These are phyloP conservation scores for Arxiozyma slooffiae DNA, from an alignment of 1,139 yeast species.

Conservation along the genomic window DNA sequence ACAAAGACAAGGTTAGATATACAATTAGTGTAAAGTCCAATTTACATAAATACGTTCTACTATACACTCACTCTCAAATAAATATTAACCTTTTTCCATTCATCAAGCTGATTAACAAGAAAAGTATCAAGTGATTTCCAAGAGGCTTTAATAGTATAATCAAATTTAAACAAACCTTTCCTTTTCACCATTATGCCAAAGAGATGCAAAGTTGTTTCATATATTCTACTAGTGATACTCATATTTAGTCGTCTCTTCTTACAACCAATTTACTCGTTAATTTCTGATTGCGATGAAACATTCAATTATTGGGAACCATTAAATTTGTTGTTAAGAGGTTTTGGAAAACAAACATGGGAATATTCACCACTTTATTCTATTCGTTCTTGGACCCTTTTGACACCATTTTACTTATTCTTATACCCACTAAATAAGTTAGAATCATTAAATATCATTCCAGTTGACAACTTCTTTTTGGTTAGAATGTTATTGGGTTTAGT, in stretches of 20 bases:
- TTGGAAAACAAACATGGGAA: conserved; percentile 95
- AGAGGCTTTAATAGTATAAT: neutral
- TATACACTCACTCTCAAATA: neutral
- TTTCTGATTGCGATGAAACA: conserved; percentile 80
- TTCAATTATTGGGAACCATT: conserved; percentile 93
- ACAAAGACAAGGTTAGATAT: too few species aligned
- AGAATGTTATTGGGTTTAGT: conserved; percentile 45
- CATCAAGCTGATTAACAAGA: neutral
- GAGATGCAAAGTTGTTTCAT: neutral
- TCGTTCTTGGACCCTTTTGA: conserved; percentile 68
- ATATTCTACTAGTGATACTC: conserved; percentile 10
- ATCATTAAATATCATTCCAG: conserved; percentile 18
- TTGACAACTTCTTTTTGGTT: conserved; percentile 40
- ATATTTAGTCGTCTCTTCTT: conserved; percentile 19
- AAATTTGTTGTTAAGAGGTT: conserved; percentile 64
- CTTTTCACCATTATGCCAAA: neutral
- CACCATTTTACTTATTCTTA: conserved; percentile 41
- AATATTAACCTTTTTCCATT: neutral
- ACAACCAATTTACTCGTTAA: conserved; percentile 31
- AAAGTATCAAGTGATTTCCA: neutral
- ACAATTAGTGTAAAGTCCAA: too few species aligned
- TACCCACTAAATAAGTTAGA: conserved; percentile 33
- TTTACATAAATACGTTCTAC: neutral
- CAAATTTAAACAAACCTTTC: too few species aligned
- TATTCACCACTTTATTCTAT: conserved; percentile 87